phyloP scores from a whole-genome alignment of 164 flowering plant species.

The Akebia trifoliata region DNA sequence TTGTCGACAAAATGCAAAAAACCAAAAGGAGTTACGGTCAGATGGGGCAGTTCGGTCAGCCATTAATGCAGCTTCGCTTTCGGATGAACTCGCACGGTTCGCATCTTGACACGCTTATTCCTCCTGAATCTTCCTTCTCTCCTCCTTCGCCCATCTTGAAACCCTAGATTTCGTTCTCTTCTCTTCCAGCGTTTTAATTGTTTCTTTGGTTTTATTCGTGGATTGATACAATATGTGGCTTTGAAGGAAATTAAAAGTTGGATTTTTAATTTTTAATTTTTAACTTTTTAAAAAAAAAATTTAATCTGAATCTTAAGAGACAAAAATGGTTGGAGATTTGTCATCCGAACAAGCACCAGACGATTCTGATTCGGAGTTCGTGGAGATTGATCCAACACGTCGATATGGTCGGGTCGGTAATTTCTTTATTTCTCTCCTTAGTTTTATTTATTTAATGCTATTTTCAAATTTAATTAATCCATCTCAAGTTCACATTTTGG shows the following conservation, averaged over 20 bases:
- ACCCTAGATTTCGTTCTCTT: not conserved
- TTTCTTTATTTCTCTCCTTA: too few relatives aligned
- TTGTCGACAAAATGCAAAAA: too few relatives aligned
- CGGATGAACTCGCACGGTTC: too few relatives aligned
- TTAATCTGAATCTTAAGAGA: not conserved
- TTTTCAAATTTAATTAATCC: too few relatives aligned
- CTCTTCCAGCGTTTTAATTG: not conserved
- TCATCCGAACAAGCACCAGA: slow-evolving; percentile 50
- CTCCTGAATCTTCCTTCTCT: not conserved
- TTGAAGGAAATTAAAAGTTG: not conserved
- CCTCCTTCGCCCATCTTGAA: not conserved
- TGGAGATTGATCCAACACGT: slow-evolving; percentile 80
- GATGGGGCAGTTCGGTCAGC: too few relatives aligned
- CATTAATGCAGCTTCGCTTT: too few relatives aligned
- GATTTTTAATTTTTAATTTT: too few relatives aligned
- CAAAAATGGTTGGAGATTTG: slow-evolving; percentile 39
- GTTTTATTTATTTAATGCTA: too few relatives aligned
- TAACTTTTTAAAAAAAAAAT: too few relatives aligned
- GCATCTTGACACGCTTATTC: not conserved
- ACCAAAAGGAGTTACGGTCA: too few relatives aligned
- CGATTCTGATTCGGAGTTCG: slow-evolving; percentile 63
- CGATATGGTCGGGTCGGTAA: slow-evolving; percentile 86
- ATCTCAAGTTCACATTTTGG: too few relatives aligned
- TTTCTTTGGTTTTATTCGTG: not conserved
- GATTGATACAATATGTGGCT: not conserved